Evolutionary conservation across 2,329 filamentous ascomycete genomes (phyloP), one percentile per base, ranked within the genome.

Genomic region (Aspergillus calidoustus): DNA sequence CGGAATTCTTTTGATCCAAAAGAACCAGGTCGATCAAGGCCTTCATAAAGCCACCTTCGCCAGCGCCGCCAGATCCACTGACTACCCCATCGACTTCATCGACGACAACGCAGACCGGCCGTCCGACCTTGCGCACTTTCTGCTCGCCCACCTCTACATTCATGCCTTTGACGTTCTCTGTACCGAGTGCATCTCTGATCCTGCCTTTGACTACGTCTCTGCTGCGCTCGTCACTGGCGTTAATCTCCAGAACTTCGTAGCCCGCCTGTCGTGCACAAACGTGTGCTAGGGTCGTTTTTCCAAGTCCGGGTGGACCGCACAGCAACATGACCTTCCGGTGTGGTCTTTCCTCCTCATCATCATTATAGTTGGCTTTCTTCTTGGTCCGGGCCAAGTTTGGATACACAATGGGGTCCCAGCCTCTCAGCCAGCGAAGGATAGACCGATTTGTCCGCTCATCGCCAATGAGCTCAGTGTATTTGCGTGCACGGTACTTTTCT

Each of bases 21-120:
- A 90, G 82, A 50, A 98, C 89, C 4, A 99, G 84, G 69, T 99
- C 95, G 64, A 99, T 94, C 62, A 99, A 80, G 1, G 95, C 95
- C 74, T 93, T 97, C 77, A 99, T 89, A 68, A 99, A 99, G 0
- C 95, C 95, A 55, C 94, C 94, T 74, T 99, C 95, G 43, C 93
- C 91, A 30, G 89, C 88, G 25, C 83, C 82, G 5, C 90, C 89
- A 54, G 90, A 89, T 11, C 94, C 93, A 23, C 90, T 84, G 2
- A 96, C 92, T 0, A 96, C 95, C 46, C 95, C 95, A 73, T 99
- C 95, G 1, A 98, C 95, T 77, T 99, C 95, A 71, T 99, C 95
- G 0, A 99, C 92, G 2, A 99, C 85, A 4, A 99, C 91, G 68
- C 95, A 99, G 0, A 97, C 89, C 0, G 95, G 96, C 62, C 89